Conservation (phyloP, 176 grass and related monocot species). For the Avena eriantha region DNA sequence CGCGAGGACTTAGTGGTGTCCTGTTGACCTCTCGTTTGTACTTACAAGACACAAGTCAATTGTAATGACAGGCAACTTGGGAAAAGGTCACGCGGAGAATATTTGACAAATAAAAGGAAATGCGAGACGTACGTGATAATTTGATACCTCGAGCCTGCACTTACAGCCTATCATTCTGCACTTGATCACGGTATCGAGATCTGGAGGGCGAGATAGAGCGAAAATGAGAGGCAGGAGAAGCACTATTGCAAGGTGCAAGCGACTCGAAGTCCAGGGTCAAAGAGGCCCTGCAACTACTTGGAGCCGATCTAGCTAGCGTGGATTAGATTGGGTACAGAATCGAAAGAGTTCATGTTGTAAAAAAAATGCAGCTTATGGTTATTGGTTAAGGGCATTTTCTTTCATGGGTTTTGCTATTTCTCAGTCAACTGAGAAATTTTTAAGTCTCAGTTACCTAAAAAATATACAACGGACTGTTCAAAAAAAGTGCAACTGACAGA, state of each 20-base stretch:
- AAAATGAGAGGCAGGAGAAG: not conserved
- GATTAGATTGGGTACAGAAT: not conserved
- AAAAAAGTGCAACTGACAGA: too few relatives aligned
- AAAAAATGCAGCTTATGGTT: not conserved
- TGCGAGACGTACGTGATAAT: not conserved
- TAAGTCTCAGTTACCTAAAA: too few relatives aligned
- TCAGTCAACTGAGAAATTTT: too few relatives aligned
- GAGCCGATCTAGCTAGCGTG: not conserved
- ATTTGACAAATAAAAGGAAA: too few relatives aligned
- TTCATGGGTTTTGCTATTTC: too few relatives aligned
- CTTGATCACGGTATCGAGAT: not conserved
- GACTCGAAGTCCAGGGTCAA: constrained; percentile 10
- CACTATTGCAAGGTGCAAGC: not conserved
- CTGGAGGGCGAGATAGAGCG: not conserved
- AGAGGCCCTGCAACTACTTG: constrained; percentile 17
- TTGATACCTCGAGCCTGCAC: not conserved
- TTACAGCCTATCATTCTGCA: not conserved
- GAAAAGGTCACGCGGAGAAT: too few relatives aligned
- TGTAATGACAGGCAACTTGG: too few relatives aligned
- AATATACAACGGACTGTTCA: too few relatives aligned
- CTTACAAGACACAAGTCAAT: too few relatives aligned
- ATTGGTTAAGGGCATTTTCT: not conserved
- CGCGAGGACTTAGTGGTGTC: too few relatives aligned
- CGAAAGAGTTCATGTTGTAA: not conserved
- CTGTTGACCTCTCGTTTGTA: too few relatives aligned